Base-by-base conservation (phyloP, 2,329 filamentous ascomycete genomes). In the Aureobasidium sp. region DNA sequence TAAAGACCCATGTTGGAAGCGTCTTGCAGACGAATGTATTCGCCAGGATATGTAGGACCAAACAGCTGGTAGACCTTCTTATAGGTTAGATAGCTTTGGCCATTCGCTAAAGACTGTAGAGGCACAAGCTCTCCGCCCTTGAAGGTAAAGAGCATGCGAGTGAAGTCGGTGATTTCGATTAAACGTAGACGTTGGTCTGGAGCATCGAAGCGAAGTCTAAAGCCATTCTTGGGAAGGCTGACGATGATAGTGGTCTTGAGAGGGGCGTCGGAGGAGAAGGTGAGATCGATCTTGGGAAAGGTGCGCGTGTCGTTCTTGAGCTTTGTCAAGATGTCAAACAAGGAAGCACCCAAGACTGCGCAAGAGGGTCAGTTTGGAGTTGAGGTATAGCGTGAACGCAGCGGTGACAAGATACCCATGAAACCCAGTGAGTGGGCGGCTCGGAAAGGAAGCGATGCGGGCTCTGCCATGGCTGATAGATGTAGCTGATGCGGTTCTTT, bases 161-260 rank as follows among this genome's bases (percentile, higher is more conserved):
- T 86, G 71, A 99, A 97, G 76, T 97, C 91, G 59, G 90, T 76
- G 8, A 97, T 85, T 74, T 99, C 94, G 67, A 99, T 90, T 64
- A 99, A 78, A 3, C 94, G 89, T 45, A 99, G 78, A 39, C 93
- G 85, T 75, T 99, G 94, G 69, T 97, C 92, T 4, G 90, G 86
- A 0, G 92, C 94, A 71, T 99, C 94, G 71, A 99, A 99, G 45
- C 90, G 90, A 59, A 99, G 78, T 13, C 93, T 88, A 34, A 99
- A 75, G 32, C 94, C 94, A 75, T 97, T 99, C 3, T 85, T 82
- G 1, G 92, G 89, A 4, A 99, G 83, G 21, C 81, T 81, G 61
- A 97, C 76, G 47, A 90, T 79, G 21, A 97, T 83, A 0, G 91
- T 90, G 32, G 90, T 84, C 36, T 80, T 81, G 37, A 97, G 81